Base-by-base conservation (phyloP, 2,329 filamentous ascomycete species). In the Cyphellophora attinorum region DNA sequence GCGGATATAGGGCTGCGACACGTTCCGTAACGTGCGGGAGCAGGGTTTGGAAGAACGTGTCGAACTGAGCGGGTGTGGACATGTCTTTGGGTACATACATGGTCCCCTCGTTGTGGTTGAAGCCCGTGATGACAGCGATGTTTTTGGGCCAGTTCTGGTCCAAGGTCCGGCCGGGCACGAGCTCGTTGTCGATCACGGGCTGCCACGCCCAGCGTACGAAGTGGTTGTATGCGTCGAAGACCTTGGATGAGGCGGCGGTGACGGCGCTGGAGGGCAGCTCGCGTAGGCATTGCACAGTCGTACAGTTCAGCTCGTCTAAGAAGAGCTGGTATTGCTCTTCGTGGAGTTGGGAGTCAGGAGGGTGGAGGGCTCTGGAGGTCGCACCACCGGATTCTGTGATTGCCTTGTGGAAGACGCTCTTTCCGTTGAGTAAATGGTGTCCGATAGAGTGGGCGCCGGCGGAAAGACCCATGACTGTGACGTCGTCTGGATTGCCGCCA, bases 51-150 rank as follows among this genome's bases (percentile, higher is more conserved):
- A 82, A 83, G 54, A 84, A 82, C 3, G 52, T 39, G 3, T 62
- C 63, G 51, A 83, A 79, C 6, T 77, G 65, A 0, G 52, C 56
- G 8, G 67, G 34, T 84, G 71, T 19, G 84, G 80, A 58, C 82
- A 85, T 0, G 5, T 52, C 47, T 10, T 59, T 53, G 0, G 76
- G 70, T 1, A 82, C 70, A 50, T 83, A 85, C 23, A 65, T 53
- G 1, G 74, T 67, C n/a, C 79, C 81, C 53, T 85, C 81, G 49
- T 84, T 76, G 25, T 74, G 72, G 55, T 77, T 79, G 61, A 77
- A 85, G 6, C 80, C 80, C 0, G 78, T 81, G 29, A 85, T 58
- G 31, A 84, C 67, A 5, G 76, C 72, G 6, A 79, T 62, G 41
- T 65, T 64, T n/a, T 64, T 59, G 52, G 66, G 72, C 11, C 59